These are phyloP conservation scores for Gloeopeniophorella convolvens DNA, from an alignment of 768 basidiomycete species.

Conservation along the genomic window DNA sequence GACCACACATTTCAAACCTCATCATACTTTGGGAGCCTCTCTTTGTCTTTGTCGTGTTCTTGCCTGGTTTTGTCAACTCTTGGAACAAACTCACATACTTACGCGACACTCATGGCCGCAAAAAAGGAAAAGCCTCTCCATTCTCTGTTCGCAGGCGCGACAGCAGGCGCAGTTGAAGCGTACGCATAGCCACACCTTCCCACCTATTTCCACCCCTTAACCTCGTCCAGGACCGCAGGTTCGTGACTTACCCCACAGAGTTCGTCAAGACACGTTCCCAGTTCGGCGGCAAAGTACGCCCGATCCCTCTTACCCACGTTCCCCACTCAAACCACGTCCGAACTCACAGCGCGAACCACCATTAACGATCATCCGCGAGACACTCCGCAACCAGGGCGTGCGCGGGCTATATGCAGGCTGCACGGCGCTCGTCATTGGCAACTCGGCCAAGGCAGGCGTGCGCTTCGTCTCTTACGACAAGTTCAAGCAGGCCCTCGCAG, in stretches of 20 bases:
- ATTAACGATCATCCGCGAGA: conserved; percentile 65
- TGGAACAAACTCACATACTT: no score
- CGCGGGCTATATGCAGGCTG: conserved; percentile 91
- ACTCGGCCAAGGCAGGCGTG: conserved; percentile 91
- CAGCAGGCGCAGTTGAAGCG: conserved; percentile 92
- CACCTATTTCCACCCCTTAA: conserved; percentile 24
- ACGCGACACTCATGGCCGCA: conserved; percentile 44
- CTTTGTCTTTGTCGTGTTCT: no score
- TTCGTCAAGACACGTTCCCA: conserved; percentile 93
- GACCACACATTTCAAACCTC: no score
- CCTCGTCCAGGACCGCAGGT: conserved; percentile 44
- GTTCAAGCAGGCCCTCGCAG: conserved; percentile 79
- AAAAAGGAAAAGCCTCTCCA: conserved; percentile 79
- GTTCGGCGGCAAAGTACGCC: conserved; percentile 68
- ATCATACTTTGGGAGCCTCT: no score
- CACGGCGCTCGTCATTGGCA: conserved; percentile 83
- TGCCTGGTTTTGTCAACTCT: no score
- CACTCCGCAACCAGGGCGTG: conserved; percentile 68
- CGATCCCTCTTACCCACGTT: neutral
- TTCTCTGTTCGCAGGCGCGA: conserved; percentile 84
- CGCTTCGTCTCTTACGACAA: conserved; percentile 92
- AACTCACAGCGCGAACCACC: conserved; percentile 54
- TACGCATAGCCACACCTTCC: conserved; percentile 33
- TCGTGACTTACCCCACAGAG: conserved; percentile 85
- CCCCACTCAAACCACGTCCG: neutral